A percentile compares a stretch with the other conserved stretches of the same genome.
Evolutionary conservation across 208 protist species (phyloP).

Genomic region (Crithidia fasciculata): DNA sequence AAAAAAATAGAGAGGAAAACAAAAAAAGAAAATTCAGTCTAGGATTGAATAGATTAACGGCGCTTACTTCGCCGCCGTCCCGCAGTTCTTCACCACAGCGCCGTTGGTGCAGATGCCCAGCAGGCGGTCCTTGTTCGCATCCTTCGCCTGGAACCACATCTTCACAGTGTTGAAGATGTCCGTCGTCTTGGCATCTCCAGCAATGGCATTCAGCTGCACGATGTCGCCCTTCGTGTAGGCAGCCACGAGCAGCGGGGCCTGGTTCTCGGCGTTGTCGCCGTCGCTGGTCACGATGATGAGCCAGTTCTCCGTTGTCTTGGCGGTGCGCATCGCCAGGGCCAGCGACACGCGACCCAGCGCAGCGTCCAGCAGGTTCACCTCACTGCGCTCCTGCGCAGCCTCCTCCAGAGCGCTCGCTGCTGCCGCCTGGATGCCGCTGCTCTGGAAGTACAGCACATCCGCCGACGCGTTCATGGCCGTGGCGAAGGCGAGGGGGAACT

Average conservation of each 20-base stretch:
- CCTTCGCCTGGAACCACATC: constrained; percentile 52
- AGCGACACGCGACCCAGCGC: constrained; percentile 60
- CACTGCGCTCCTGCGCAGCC: constrained; percentile 42
- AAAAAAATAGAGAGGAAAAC: neutral
- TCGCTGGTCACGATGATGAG: constrained; percentile 67
- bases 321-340: constrained; percentile 48
- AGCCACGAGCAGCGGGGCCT: constrained; percentile 60
- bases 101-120: constrained; percentile 75
- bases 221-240: constrained; percentile 64
- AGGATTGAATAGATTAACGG: neutral
- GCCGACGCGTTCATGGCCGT: constrained; percentile 42
- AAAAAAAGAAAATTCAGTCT: neutral
- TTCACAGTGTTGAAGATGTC: constrained; percentile 62
- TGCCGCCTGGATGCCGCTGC: constrained; percentile 26
- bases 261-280: constrained; percentile 35
- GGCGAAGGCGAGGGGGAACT: constrained; percentile 46
- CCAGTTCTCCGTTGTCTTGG: constrained; percentile 60
- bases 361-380: constrained; percentile 76
- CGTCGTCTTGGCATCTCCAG: constrained; percentile 22
- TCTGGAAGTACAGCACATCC: constrained; percentile 70
- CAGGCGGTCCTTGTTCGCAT: constrained; percentile 16
- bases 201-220: constrained; percentile 48
- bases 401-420: constrained; percentile 17
- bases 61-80: neutral
- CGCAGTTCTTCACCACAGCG: constrained; percentile 57